A percentile compares a stretch with the other conserved stretches of the same genome.
phyloP scores from a whole-genome alignment of 164 flowering plant species.

The Sedum album region DNA sequence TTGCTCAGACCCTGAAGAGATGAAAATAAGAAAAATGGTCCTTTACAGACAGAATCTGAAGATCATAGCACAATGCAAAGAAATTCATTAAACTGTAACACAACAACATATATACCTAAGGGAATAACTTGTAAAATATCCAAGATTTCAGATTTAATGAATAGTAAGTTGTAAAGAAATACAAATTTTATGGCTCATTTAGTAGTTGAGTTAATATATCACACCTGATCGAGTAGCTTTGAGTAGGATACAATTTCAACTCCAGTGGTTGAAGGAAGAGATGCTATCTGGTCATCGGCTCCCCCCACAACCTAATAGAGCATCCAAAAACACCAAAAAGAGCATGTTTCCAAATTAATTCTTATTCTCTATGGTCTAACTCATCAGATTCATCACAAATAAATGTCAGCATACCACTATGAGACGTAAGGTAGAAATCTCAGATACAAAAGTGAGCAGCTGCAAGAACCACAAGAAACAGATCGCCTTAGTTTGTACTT shows the following conservation, averaged over 20 bases:
- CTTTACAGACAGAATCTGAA: too few species aligned
- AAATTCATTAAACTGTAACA: too few species aligned
- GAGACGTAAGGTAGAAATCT: constrained; percentile 56
- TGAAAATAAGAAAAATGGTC: background rate
- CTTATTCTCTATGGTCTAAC: background rate
- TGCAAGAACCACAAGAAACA: constrained; percentile 20
- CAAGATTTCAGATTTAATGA: too few species aligned
- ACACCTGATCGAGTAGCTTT: constrained; percentile 51
- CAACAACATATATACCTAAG: too few species aligned
- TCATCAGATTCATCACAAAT: background rate
- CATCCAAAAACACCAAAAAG: background rate
- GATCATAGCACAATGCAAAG: too few species aligned
- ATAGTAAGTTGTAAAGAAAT: background rate
- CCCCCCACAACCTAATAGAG: constrained; percentile 47
- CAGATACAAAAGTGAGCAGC: constrained; percentile 60
- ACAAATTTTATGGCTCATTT: background rate
- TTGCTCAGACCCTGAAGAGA: constrained; percentile 44
- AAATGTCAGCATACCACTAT: constrained; percentile 45
- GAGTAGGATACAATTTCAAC: constrained; percentile 56
- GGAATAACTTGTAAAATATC: too few species aligned
- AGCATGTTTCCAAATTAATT: background rate
- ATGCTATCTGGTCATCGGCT: constrained; percentile 19
- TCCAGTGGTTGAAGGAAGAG: constrained; percentile 47
- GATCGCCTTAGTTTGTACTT: background rate
- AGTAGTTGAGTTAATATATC: background rate